These are phyloP conservation scores for Komagataea norvegica DNA, from an alignment of 1,139 yeast species.

Conservation along the genomic window DNA sequence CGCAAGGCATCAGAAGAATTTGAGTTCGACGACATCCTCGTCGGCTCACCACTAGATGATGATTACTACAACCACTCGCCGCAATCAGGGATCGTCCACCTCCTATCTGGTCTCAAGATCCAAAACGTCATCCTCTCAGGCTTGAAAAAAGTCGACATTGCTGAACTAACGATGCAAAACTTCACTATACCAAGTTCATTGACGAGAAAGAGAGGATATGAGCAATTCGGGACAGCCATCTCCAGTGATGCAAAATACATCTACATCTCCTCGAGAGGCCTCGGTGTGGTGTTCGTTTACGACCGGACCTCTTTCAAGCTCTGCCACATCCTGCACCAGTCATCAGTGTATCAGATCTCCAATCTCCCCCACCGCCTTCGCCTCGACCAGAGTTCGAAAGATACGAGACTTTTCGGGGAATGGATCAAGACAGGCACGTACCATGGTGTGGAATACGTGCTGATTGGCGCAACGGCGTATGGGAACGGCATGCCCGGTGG, in stretches of 20 bases:
- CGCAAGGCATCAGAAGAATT: too few species aligned
- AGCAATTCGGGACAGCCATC: slow-evolving; percentile 34
- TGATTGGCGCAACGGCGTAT: slow-evolving; percentile 26
- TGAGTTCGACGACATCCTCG: slow-evolving; percentile 38
- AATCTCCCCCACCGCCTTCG: neutral
- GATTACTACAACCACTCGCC: slow-evolving; percentile 18
- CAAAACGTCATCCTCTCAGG: slow-evolving; percentile 18
- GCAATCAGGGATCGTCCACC: slow-evolving; percentile 40
- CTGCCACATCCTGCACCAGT: slow-evolving; percentile 9
- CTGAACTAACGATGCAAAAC: slow-evolving; percentile 15
- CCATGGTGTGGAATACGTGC: slow-evolving; percentile 25
- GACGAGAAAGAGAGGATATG: slow-evolving; percentile 30
- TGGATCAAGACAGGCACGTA: slow-evolving; percentile 25
- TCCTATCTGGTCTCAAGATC: slow-evolving; percentile 33
- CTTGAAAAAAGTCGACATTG: slow-evolving; percentile 14
- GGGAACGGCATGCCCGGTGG: slow-evolving; percentile 34
- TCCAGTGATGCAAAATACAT: slow-evolving; percentile 23
- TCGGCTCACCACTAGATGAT: slow-evolving; percentile 42
- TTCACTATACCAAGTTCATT: too few species aligned
- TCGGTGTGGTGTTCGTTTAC: slow-evolving; percentile 31
- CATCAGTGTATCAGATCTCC: neutral
- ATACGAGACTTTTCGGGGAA: slow-evolving; percentile 30
- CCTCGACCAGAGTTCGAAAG: slow-evolving; percentile 21
- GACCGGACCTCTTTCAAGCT: slow-evolving; percentile 6
- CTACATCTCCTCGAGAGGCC: slow-evolving; percentile 31